Evolutionary conservation across 257 asterid genomes (phyloP).

Genomic region (Solanum clarkiae): DNA sequence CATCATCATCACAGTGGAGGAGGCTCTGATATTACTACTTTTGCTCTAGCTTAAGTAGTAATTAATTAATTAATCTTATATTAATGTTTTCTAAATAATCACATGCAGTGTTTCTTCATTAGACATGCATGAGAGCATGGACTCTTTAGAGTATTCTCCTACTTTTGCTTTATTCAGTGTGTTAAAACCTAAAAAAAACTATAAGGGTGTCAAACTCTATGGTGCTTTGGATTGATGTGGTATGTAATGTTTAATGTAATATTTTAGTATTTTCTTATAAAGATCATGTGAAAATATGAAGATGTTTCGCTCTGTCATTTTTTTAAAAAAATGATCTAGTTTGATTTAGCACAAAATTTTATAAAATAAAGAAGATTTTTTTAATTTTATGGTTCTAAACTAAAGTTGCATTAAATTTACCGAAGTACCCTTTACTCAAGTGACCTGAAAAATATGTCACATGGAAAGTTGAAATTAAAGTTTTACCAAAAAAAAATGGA

Average conservation of each 20-base stretch:
- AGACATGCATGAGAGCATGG: not conserved
- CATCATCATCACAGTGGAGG: constrained; percentile 52
- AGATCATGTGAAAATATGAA: not conserved
- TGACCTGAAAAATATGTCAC: too few species aligned
- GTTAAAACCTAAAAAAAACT: not conserved
- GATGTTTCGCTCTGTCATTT: not conserved
- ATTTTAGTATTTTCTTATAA: not conserved
- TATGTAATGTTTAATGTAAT: not conserved
- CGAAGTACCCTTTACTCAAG: too few species aligned
- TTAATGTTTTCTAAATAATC: not conserved
- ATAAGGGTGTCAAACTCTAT: not conserved
- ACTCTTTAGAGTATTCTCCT: not conserved
- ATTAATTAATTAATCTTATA: not conserved
- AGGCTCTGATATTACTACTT: constrained; percentile 73
- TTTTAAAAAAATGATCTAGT: not conserved
- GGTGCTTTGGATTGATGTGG: not conserved
- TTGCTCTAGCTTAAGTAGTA: constrained; percentile 47
- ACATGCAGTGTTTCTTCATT: not conserved
- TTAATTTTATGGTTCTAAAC: too few species aligned
- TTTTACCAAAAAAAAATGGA: too few species aligned
- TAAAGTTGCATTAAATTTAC: too few species aligned
- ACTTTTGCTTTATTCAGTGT: not conserved
- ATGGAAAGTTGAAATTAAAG: too few species aligned
- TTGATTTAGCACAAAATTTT: too few species aligned
- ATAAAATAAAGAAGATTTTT: too few species aligned